These are phyloP conservation scores for Rhodotorula mucilaginosa DNA, from an alignment of 1,284 basidiomycete genomes.

Conservation along the genomic window DNA sequence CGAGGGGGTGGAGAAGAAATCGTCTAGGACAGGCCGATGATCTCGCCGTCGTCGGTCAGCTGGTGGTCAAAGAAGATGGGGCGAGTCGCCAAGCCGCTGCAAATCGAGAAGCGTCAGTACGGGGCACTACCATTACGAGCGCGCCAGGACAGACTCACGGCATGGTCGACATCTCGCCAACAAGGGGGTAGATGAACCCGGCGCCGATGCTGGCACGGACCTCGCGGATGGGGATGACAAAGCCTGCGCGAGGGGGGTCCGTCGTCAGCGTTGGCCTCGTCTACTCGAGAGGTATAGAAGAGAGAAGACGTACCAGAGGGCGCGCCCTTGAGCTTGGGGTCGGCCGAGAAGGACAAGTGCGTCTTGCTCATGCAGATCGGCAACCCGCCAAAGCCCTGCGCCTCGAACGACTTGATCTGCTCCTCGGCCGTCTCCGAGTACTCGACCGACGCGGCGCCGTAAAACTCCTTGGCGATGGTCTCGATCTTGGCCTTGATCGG, in stretches of 20 bases:
- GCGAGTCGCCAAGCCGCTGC: slow-evolving; percentile 65
- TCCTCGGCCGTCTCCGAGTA: slow-evolving; percentile 66
- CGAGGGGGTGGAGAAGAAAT: no score
- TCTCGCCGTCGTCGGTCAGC: slow-evolving; percentile 48
- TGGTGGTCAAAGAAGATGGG: slow-evolving; percentile 42
- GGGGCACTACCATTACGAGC: not conserved
- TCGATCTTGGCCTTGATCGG: slow-evolving; percentile 83
- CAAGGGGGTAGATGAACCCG: slow-evolving; percentile 82
- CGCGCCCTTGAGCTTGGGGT: slow-evolving; percentile 85
- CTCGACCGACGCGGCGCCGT: slow-evolving; percentile 80
- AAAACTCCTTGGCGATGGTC: slow-evolving; percentile 83
- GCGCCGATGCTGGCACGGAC: slow-evolving; percentile 89
- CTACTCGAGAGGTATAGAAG: not conserved
- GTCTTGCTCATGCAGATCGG: slow-evolving; percentile 83
- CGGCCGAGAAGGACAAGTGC: slow-evolving; percentile 91
- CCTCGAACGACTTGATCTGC: slow-evolving; percentile 88
- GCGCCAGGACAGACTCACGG: slow-evolving; percentile 52
- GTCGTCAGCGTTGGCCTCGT: not conserved
- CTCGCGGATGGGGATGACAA: slow-evolving; percentile 87
- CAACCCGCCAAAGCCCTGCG: slow-evolving; percentile 76
- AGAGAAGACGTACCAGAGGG: slow-evolving; percentile 58
- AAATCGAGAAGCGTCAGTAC: not conserved
- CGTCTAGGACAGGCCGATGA: slow-evolving; percentile 48
- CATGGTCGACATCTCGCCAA: slow-evolving; percentile 90
- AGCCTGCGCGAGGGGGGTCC: slow-evolving; percentile 56